Conservation (phyloP, 768 basidiomycete species). For the Mycena alexandri region DNA sequence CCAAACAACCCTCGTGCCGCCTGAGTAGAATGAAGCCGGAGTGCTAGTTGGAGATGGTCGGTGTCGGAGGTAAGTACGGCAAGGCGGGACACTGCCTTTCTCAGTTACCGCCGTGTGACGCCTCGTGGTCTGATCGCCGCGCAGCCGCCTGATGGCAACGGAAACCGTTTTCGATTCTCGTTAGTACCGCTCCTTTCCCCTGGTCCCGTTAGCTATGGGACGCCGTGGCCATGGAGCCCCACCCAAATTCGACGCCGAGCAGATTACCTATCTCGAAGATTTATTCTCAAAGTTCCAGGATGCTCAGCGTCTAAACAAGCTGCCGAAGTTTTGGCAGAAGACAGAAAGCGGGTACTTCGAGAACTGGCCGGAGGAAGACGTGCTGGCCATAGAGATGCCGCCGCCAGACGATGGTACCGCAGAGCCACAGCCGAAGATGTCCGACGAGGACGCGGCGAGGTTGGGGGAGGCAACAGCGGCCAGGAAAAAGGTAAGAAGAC, state of each 20-base stretch:
- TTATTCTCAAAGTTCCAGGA: not conserved
- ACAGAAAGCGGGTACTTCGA: not conserved
- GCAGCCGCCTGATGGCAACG: no score
- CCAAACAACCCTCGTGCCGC: no score
- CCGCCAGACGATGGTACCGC: not conserved
- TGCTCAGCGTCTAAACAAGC: not conserved
- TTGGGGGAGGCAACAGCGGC: not conserved
- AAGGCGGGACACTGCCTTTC: no score
- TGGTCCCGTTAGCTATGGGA: not conserved
- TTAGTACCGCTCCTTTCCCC: no score
- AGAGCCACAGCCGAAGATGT: not conserved
- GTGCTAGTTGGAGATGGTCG: no score
- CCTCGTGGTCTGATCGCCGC: no score
- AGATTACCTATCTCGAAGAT: not conserved
- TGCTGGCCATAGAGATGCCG: not conserved
- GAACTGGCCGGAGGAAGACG: not conserved
- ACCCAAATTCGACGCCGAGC: not conserved
- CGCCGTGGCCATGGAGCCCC: not conserved
- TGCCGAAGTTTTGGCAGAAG: not conserved
- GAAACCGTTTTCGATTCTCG: no score
- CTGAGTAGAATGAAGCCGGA: no score
- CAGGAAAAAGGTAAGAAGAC: not conserved
- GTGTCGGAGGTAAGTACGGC: no score
- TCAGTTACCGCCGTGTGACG: no score
- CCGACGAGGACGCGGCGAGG: not conserved